These are phyloP conservation scores for Pilatotrama ljubarskyi DNA, from an alignment of 768 basidiomycete species.

Conservation along the genomic window DNA sequence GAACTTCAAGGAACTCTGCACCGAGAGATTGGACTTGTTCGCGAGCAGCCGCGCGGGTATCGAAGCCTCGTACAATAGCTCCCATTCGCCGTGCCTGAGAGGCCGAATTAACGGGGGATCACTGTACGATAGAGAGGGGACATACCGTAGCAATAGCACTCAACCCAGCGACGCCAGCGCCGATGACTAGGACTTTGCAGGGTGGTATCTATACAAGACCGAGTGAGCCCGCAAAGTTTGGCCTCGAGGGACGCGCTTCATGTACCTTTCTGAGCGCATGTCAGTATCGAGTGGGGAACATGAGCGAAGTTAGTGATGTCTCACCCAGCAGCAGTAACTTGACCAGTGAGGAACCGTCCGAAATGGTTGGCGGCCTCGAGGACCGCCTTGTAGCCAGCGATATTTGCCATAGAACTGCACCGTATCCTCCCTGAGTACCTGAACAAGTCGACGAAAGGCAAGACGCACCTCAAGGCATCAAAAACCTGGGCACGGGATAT, in stretches of 20 bases:
- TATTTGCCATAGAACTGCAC: constrained; percentile 86
- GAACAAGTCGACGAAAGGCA: background rate
- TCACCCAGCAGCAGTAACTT: constrained; percentile 88
- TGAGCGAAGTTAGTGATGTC: constrained; percentile 33
- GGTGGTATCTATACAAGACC: constrained; percentile 64
- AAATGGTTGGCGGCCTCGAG: constrained; percentile 89
- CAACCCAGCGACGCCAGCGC: constrained; percentile 86
- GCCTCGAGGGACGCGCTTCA: background rate
- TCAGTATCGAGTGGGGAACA: background rate
- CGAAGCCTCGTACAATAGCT: constrained; percentile 87
- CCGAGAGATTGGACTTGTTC: constrained; percentile 91
- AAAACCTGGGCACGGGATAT: constrained; percentile 91
- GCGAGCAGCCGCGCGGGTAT: constrained; percentile 79
- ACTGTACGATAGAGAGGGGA: background rate
- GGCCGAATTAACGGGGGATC: background rate
- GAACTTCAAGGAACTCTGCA: constrained; percentile 86
- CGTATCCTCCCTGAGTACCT: background rate
- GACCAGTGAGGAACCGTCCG: constrained; percentile 86
- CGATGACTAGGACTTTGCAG: constrained; percentile 84
- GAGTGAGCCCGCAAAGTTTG: background rate
- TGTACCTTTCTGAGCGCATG: constrained; percentile 43
- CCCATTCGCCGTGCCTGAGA: constrained; percentile 75
- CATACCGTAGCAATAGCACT: constrained; percentile 83
- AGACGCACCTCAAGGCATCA: constrained; percentile 74
- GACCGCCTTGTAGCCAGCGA: constrained; percentile 91